These are phyloP conservation scores for Scopulariopsis brevicaulis DNA, from an alignment of 2,329 filamentous ascomycete genomes.

Conservation along the genomic window DNA sequence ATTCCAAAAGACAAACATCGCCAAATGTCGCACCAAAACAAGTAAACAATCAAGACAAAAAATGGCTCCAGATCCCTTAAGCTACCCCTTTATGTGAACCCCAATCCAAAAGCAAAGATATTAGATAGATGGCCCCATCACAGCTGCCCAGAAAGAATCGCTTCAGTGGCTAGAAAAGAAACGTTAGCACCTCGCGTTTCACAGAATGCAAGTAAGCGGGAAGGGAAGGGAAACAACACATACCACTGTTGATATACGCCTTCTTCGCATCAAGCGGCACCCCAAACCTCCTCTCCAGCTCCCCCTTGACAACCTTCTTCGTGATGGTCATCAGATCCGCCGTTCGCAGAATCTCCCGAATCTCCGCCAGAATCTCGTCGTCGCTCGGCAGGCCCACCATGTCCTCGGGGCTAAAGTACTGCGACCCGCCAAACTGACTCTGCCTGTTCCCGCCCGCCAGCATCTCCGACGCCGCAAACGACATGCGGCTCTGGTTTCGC, in stretches of 20 bases:
- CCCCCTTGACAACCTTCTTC: constrained; percentile 94
- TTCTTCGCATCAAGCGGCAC: constrained; percentile 78
- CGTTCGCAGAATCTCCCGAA: constrained; percentile 81
- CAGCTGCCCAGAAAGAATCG: constrained; percentile 65
- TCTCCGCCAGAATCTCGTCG: constrained; percentile 84
- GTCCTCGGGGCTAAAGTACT: constrained; percentile 53
- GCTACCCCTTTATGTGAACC: not conserved
- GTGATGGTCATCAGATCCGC: constrained; percentile 96
- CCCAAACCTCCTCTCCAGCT: constrained; percentile 84
- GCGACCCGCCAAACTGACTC: constrained; percentile 49
- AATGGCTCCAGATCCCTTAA: not conserved
- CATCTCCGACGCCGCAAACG: constrained; percentile 66
- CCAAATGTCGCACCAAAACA: not conserved
- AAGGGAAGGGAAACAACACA: constrained; percentile 17
- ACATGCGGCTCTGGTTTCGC: constrained; percentile 55
- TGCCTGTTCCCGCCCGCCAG: constrained; percentile 32
- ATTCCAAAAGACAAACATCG: not conserved
- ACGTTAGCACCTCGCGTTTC: not conserved
- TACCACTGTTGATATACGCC: constrained; percentile 89
- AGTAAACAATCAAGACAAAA: not conserved
- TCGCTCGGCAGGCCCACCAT: constrained; percentile 72
- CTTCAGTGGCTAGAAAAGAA: constrained; percentile 51
- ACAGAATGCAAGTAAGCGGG: constrained; percentile 15
- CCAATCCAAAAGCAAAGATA: constrained; percentile 1
- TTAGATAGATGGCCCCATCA: constrained; percentile 21